Evolutionary conservation across 306 rosid genomes (phyloP).

Genomic region (Fragaria iinumae): DNA sequence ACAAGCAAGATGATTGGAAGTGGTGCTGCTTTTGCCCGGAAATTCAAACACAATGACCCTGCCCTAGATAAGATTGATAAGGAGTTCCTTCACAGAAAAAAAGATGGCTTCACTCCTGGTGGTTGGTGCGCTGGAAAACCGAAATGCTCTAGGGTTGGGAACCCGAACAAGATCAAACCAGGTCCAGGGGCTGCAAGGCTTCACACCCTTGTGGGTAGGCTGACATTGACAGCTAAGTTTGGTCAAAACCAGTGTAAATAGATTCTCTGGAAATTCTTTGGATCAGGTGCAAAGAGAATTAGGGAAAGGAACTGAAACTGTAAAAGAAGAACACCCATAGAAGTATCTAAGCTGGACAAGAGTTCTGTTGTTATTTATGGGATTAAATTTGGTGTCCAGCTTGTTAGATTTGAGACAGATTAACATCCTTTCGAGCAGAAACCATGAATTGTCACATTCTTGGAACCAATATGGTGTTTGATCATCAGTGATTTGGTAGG

Average conservation of each 20-base stretch:
- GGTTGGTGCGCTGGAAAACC: constrained; percentile 90
- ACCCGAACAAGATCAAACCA: constrained; percentile 63
- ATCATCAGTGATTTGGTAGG: constrained; percentile 33
- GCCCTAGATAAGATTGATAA: constrained; percentile 65
- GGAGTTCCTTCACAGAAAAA: constrained; percentile 41
- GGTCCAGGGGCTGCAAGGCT: constrained; percentile 70
- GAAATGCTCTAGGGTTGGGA: constrained; percentile 67
- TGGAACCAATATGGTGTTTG: constrained; percentile 24
- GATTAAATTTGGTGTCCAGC: background rate
- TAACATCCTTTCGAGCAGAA: constrained; percentile 4
- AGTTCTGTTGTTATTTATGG: constrained; percentile 10
- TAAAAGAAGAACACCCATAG: constrained; percentile 1
- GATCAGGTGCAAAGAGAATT: constrained; percentile 16
- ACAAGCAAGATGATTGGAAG: constrained; percentile 67
- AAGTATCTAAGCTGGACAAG: constrained; percentile 13
- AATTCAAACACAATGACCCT: constrained; percentile 54
- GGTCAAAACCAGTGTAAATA: constrained; percentile 70
- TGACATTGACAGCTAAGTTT: constrained; percentile 38
- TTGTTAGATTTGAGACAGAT: constrained; percentile 14
- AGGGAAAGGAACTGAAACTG: background rate
- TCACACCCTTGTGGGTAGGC: constrained; percentile 40
- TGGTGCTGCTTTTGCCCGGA: constrained; percentile 80
- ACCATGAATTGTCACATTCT: constrained; percentile 22
- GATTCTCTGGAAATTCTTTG: constrained; percentile 29
- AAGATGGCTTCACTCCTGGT: constrained; percentile 63